Evolutionary conservation across 2,329 filamentous ascomycete genomes (phyloP), one percentile per base, ranked within the genome.

Genomic region (Neoscytalidium dimidiatum): DNA sequence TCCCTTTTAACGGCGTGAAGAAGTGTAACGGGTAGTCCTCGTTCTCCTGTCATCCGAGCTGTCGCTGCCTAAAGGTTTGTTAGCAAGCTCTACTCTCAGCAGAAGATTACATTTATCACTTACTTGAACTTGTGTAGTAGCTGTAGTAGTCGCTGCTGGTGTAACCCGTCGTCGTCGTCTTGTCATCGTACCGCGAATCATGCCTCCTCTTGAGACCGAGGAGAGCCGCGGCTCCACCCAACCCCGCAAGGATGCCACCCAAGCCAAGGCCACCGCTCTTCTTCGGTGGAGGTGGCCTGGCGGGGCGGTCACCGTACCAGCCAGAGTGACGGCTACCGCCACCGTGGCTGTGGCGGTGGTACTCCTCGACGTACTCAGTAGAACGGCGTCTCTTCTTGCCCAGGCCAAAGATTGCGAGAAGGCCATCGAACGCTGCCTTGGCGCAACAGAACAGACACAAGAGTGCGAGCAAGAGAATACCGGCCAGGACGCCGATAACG

Each of bases 381-480:
- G 78, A 78, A 62, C 77, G 78, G 68, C 77, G 78, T 68, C 79
- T 76, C 70, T 81, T 80, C 71, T 82, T 83, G 70, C 86, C 83
- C 46, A 87, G 73, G 33, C 88, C 89, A 68, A 92, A 86, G 69
- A 91, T 75, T 56, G 84, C 85, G 57, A 86, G 75, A 44, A 88
- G 71, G 33, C 81, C 83, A 68, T 86, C 82, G 83, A 87, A 90
- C 48, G 89, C 79, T 3, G 74, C 74, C 61, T 73, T 72, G 46
- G 81, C 73, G 70, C 80, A 88, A 81, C 90, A 92, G 83, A 88
- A 93, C 80, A 91, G 88, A 82, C 90, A 92, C 72, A 93, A 79
- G 7, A 91, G 83, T 4, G 89, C 80, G 23, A 94, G 84, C 2
- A 94, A 81, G 44, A 84, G 77, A 38, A 92, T 82, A 67, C 89